Base-by-base conservation (phyloP, 1,284 basidiomycete species). In the Cerioporus squamosus region DNA sequence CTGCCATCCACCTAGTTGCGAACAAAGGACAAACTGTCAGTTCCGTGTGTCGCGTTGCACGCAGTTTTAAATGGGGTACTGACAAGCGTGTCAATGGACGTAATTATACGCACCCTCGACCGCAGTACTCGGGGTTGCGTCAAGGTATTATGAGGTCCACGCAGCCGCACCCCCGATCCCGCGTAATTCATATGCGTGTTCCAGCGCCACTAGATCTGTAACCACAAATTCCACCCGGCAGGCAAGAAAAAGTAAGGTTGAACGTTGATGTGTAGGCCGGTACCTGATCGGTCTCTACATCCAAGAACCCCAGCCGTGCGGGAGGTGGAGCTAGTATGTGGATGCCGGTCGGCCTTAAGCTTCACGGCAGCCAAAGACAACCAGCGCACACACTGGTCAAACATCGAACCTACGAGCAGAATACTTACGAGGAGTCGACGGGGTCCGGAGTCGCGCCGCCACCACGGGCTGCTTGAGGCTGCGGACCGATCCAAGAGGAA, bases 251-350 rank as follows among this genome's bases (percentile, higher is more conserved):
- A 22, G 12, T 20, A 29, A 20, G 20, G 44, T 53, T 31, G 10
- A 26, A 38, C 15, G 12, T 40, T 24, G 20, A 43, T 36, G 33
- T 15, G n/a, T 29, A 26, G 33, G 9, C 15, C 22, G 3, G 59
- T 57, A 33, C 61, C 54, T 62, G 61, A 62, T 62, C 61, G 61
- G 61, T 59, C 26, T 51, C 61, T 46, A 47, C 31, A 39, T 9
- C 44, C 54, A 59, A 54, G 50, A 45, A 17, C 24, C 17, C 26
- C 23, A 23, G 40, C 29, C 8, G 18, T 14, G 18, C 20, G n/a
- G 29, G 29, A 18, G 17, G 43, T 31, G 26, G n/a, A 51, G 40
- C 39, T 29, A 43, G 9, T 29, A 29, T 9, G 9, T 29, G 9
- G 24, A 18, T 12, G 17, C n/a, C n/a, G 8, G 40, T 18, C 17